A percentile compares a stretch with the other conserved stretches of the same genome.
Evolutionary conservation across 129 eudicot genomes (phyloP).

Genomic region (Escallonia herrerae): DNA sequence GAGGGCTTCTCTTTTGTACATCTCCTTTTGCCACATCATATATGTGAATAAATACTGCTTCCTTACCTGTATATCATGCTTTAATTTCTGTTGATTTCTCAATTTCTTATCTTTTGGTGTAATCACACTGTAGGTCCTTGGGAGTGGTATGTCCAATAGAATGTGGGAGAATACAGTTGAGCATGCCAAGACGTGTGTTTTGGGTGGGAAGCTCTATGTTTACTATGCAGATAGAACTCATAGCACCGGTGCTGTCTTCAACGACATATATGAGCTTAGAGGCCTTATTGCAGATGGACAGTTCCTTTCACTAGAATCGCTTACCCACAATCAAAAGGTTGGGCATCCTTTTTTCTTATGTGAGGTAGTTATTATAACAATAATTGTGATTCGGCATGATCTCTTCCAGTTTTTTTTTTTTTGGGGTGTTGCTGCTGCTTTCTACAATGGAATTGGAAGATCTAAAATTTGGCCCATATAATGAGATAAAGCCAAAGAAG

Average conservation of each 20-base stretch:
- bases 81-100: background rate
- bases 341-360: background rate
- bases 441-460: too few species aligned
- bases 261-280: constrained; percentile 43
- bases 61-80: background rate
- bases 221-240: constrained; percentile 42
- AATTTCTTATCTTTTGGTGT: background rate
- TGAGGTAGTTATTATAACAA: background rate
- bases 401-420: background rate
- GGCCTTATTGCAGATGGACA: constrained; percentile 56
- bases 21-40: background rate
- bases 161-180: constrained; percentile 57
- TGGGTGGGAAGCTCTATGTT: constrained; percentile 49
- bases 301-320: constrained; percentile 46
- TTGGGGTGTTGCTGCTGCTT: too few species aligned
- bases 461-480: too few species aligned
- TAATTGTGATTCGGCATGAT: background rate
- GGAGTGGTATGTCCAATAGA: constrained; percentile 49
- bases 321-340: constrained; percentile 44
- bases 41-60: background rate
- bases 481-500: too few species aligned
- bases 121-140: constrained; percentile 28
- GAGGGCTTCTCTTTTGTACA: constrained; percentile 9
- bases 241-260: constrained; percentile 42
- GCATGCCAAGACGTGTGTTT: constrained; percentile 46